These are phyloP conservation scores for Hebeloma cylindrosporum DNA, from an alignment of 768 basidiomycete species.

Conservation along the genomic window DNA sequence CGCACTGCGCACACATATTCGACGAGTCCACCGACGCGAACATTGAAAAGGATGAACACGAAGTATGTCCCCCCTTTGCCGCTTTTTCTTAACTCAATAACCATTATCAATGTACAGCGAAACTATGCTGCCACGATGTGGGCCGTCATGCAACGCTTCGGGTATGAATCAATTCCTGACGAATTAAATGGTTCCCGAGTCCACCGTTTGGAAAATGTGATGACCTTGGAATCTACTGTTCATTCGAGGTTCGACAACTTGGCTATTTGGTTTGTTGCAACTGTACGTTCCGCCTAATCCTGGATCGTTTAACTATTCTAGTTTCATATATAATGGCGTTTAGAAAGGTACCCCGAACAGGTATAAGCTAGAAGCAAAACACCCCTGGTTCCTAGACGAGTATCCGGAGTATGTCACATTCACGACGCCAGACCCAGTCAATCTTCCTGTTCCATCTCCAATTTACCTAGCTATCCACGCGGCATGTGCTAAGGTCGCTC, in stretches of 20 bases:
- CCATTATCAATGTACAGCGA: slow-evolving; percentile 6
- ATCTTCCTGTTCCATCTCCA: slow-evolving; percentile 27
- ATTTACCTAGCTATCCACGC: slow-evolving; percentile 32
- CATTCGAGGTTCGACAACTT: slow-evolving; percentile 15
- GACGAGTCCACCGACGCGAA: not conserved
- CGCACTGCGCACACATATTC: not conserved
- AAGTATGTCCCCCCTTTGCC: not conserved
- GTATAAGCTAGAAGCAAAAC: slow-evolving; percentile 7
- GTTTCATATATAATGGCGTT: slow-evolving; percentile 1
- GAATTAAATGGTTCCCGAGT: slow-evolving; percentile 27
- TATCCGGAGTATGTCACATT: slow-evolving; percentile 18
- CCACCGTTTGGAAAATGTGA: slow-evolving; percentile 27
- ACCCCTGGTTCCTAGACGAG: not conserved
- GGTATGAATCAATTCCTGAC: slow-evolving; percentile 5
- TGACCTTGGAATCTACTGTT: slow-evolving; percentile 15
- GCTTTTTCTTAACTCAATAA: too few relatives aligned
- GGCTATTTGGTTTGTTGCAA: slow-evolving; percentile 21
- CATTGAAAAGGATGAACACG: not conserved
- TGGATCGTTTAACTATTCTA: not conserved
- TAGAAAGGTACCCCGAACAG: slow-evolving; percentile 7
- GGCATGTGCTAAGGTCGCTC: slow-evolving; percentile 30
- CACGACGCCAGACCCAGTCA: slow-evolving; percentile 14
- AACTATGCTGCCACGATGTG: slow-evolving; percentile 17
- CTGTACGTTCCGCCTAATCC: not conserved
- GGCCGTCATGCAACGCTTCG: slow-evolving; percentile 20